Base-by-base conservation (phyloP, 1,139 yeast species). In the Geotrichum carabidarum region DNA sequence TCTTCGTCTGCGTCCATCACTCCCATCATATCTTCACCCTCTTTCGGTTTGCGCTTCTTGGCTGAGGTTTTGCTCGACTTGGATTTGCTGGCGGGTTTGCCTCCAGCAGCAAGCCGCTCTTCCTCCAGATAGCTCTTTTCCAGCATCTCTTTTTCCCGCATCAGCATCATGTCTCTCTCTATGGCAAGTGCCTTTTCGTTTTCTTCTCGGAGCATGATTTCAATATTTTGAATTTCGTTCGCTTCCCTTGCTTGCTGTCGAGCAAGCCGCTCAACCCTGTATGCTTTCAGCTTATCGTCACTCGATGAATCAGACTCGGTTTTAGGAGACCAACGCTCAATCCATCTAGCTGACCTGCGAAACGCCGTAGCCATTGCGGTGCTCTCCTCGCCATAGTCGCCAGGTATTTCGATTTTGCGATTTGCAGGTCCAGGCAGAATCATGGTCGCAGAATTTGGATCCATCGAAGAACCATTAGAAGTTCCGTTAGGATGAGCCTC, bases 381-480 rank as follows among this genome's bases (percentile, higher is more conserved):
- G 38, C 59, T 56, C 48, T 64, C 67, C 53, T 66, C 69, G 11
- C 69, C 69, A 47, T 57, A 64, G 51, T 65, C 68, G 8, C 56
- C 56, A 15, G 48, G 45, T 8, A 11, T 14, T 4, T 42, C 45
- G 12, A 52, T 41, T 18, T 27, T 42, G 44, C 34, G 34, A 22
- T 27, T 18, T 27, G 32, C 14, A 4, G 34, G 27, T 18, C 44
- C 44, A 6, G 9, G 9, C 9, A 27, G n/a, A n/a, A 14, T 12
- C 30, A 18, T 41, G 45, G 30, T 44, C 38, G 27, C 45, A 43
- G 11, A 38, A 43, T 11, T 43, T 44, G 6, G 40, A 12, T 31
- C 46, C 36, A 40, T 52, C 17, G 30, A 31, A 32, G 31, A 38
- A 37, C 44, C 42, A 18, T 40, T 40, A 27, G 27, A 11, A 14